Base-by-base conservation (phyloP, 2,329 filamentous ascomycete genomes). In the Monilinia laxa region DNA sequence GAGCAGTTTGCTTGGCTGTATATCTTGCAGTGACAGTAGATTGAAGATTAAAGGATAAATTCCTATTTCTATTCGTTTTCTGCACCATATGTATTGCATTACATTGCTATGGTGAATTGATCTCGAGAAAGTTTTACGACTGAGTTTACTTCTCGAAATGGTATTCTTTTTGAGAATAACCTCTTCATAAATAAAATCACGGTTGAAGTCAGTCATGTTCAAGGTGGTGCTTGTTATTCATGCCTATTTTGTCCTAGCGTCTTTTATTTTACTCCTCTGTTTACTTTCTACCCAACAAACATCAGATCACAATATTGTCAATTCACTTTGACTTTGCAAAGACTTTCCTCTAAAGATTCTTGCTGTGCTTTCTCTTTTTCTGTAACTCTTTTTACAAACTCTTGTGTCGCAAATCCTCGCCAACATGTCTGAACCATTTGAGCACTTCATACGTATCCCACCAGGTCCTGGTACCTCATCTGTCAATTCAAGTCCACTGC, bases 341-440 rank as follows among this genome's bases (percentile, higher is more conserved):
- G 9, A 10, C 2, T 31, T 16, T 35, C 11, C 20, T 12, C 20
- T 47, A n/a, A 11, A 23, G 20, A 3, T 14, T 38, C 45, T 25
- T 12, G 7, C 7, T 25, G n/a, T 23, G 25, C 20, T 12, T 38
- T 4, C 49, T 7, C 14, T n/a, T 60, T 11, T 51, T 51, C n/a
- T 20, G 10, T 0, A 14, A 25, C 38, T 12, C 3, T 38, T 14
- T 9, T 38, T 9, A 25, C 20, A 51, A 20, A 60, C 9, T 16
- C 16, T 16, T 35, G 23, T 16, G 11, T 60, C 42, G 20, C 28
- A 60, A 49, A 18, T 25, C 23, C 9, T 51, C 35, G 12, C 49
- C 45, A 60, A 51, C 31, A 51, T 51, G 58, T 60, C 57, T 23
- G 4, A n/a, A 23, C 42, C 42, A 35, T 47, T 28, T 38, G 28